Evolutionary conservation across 2,329 filamentous ascomycete genomes (phyloP).

Genomic region (Aulographum hederae): DNA sequence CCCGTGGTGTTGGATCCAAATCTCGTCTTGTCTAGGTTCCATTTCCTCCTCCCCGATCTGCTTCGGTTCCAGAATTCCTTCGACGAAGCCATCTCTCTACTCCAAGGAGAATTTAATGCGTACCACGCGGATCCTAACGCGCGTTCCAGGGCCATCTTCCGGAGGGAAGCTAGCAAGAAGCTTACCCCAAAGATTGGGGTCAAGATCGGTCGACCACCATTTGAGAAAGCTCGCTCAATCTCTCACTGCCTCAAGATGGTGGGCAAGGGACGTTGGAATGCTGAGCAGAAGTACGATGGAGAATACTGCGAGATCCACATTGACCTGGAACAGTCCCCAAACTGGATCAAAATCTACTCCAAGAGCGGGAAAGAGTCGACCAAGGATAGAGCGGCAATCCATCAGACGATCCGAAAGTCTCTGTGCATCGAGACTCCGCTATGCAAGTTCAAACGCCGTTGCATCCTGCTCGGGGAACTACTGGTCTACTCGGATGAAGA

Average conservation of each 20-base stretch:
- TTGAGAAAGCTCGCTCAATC: slow-evolving; percentile 33
- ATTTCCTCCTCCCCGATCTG: slow-evolving; percentile 51
- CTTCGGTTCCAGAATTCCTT: slow-evolving; percentile 55
- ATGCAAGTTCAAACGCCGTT: slow-evolving; percentile 43
- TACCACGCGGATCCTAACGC: slow-evolving; percentile 19
- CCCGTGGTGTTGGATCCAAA: slow-evolving; percentile 43
- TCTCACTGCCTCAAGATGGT: slow-evolving; percentile 55
- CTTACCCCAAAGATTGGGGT: slow-evolving; percentile 21
- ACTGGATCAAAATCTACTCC: slow-evolving; percentile 63
- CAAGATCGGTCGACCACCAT: slow-evolving; percentile 27
- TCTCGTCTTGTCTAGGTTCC: slow-evolving; percentile 39
- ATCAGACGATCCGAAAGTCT: slow-evolving; percentile 44
- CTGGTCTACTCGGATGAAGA: slow-evolving; percentile 56
- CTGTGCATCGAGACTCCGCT: slow-evolving; percentile 40
- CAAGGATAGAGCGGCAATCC: slow-evolving; percentile 42
- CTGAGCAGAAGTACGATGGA: slow-evolving; percentile 71
- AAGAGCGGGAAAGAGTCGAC: slow-evolving; percentile 89
- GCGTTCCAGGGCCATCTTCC: slow-evolving; percentile 13
- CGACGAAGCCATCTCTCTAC: slow-evolving; percentile 35
- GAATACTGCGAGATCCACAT: slow-evolving; percentile 86
- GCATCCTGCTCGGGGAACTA: slow-evolving; percentile 72
- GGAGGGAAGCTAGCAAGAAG: slow-evolving; percentile 18
- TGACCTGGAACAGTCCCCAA: slow-evolving; percentile 34
- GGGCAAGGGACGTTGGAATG: slow-evolving; percentile 42
- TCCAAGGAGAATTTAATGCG: slow-evolving; percentile 25